A percentile compares a stretch with the other conserved stretches of the same genome.
phyloP scores from a whole-genome alignment of 495 filamentous ascomycete genomes.

The Xylaria telfairii region DNA sequence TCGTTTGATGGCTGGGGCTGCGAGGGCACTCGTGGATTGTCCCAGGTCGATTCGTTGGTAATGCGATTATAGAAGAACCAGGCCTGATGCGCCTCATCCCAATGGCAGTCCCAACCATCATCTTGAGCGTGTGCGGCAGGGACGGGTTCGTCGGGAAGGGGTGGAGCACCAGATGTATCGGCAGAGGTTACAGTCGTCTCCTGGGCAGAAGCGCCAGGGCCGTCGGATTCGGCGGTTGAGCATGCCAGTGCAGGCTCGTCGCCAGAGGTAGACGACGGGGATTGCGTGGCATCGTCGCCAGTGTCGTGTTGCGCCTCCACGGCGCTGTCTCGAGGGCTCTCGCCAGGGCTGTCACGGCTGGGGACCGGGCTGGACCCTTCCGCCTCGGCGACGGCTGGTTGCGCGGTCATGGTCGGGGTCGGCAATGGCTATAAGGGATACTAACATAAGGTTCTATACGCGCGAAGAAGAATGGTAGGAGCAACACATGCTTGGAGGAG shows the following conservation, averaged over 20 bases:
- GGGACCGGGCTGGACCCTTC: slow-evolving; percentile 1
- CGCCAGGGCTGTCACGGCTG: not conserved
- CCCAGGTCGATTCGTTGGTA: slow-evolving; percentile 79
- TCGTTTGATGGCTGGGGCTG: slow-evolving; percentile 6
- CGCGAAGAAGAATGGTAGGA: not conserved
- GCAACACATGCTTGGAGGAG: slow-evolving; percentile 20
- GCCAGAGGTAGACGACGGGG: slow-evolving; percentile 5
- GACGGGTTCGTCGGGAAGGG: slow-evolving; percentile 47
- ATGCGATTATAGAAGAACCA: slow-evolving; percentile 94
- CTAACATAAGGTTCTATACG: slow-evolving; percentile 12
- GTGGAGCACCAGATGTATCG: slow-evolving; percentile 42
- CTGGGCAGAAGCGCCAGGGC: slow-evolving; percentile 37
- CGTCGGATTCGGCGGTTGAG: slow-evolving; percentile 7
- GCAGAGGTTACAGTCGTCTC: slow-evolving; percentile 30
- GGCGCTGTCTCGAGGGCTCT: not conserved
- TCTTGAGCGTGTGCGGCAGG: slow-evolving; percentile 55
- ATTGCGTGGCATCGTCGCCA: slow-evolving; percentile 9
- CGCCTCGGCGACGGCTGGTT: not conserved
- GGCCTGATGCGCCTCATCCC: slow-evolving; percentile 71
- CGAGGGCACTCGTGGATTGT: slow-evolving; percentile 77
- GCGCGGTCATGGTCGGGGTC: slow-evolving; percentile 3
- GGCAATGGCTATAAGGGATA: slow-evolving; percentile 8
- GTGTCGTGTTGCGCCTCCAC: not conserved
- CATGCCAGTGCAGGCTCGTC: slow-evolving; percentile 3
- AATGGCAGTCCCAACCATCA: slow-evolving; percentile 89